Percentiles rank a stretch among this genome's conserved stretches.
These are phyloP conservation scores for Sphagnurus paluster DNA, from an alignment of 1,284 basidiomycete genomes.

Conservation along the genomic window DNA sequence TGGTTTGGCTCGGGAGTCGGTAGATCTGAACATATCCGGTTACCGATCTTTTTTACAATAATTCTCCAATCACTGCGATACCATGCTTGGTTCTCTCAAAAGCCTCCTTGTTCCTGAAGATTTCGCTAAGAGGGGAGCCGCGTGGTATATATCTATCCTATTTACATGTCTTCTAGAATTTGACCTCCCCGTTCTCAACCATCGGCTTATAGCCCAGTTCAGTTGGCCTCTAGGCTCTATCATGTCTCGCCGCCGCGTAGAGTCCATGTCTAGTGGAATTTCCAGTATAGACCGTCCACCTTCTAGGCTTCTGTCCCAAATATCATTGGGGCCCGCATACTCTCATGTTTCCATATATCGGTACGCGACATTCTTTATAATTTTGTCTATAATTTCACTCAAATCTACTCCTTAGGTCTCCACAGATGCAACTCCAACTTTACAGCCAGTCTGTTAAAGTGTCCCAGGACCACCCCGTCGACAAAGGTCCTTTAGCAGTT, in stretches of 20 bases:
- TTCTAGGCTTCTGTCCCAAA: constrained; percentile 6
- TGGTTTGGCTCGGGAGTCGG: constrained; percentile 5
- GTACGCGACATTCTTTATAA: constrained; percentile 8
- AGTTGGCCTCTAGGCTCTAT: neutral
- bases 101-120: constrained; percentile 20
- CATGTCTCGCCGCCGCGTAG: constrained; percentile 28
- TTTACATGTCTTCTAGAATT: constrained; percentile 3
- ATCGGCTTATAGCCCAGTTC: neutral
- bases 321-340: constrained; percentile 15
- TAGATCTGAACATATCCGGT: constrained; percentile 15
- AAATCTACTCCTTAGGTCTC: constrained; percentile 38
- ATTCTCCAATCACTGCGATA: constrained; percentile 2
- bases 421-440: constrained; percentile 58
- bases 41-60: constrained; percentile 11
- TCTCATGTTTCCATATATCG: constrained; percentile 23
- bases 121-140: constrained; percentile 16
- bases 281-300: neutral
- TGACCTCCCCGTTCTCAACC: neutral
- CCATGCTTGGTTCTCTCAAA: constrained; percentile 15
- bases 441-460: constrained; percentile 59
- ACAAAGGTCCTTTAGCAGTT: constrained; percentile 48
- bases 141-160: constrained; percentile 16
- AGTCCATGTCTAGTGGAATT: constrained; percentile 23
- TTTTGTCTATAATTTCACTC: neutral
- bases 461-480: constrained; percentile 35